Base-by-base conservation (phyloP, 1,284 basidiomycete species). In the Pseudozyma thailandica region DNA sequence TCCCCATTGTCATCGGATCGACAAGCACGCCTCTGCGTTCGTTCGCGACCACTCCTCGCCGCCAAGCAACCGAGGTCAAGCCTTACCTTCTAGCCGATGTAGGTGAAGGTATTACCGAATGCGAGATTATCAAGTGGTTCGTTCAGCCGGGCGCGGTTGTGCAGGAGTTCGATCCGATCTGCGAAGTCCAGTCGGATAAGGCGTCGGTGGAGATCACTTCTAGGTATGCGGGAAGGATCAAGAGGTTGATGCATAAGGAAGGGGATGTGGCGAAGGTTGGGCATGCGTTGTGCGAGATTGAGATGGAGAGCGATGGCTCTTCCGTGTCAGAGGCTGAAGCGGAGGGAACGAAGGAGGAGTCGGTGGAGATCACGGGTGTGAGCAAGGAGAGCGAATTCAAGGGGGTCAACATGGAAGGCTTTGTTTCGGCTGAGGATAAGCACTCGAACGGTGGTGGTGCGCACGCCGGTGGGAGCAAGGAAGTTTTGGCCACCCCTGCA, bases 121-220 rank as follows among this genome's bases (percentile, higher is more conserved):
- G 78, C 65, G 80, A 82, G 56, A 78, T 82, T 46, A 72, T 82
- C 61, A 78, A 77, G 71, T 82, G 76, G 73, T 88, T 82, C 78
- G 88, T 92, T 28, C 86, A 88, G 72, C 87, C 89, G 2, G 80
- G 84, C 16, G 85, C 87, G n/a, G 78, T 80, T 0, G 86, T 96
- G 0, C 86, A 89, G 57, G 87, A 89, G 39, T 96, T 97, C 80
- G 93, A 96, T 65, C 87, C 90, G 1, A 86, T 97, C 3, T 94
- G 92, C 78, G 94, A 96, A 78, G 94, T 97, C 0, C 92, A 94
- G 84, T 92, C 90, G 68, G 94, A 97, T 87, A 97, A 97, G 84
- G 91, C 91, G 3, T 92, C 90, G 74, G 94, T 96, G 25, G 94
- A 96, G 82, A 92, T 96, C 61, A 96, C 94, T 0, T 91, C 90